A percentile compares a stretch with the other conserved stretches of the same genome.
Evolutionary conservation across 1,284 basidiomycete species (phyloP).

Genomic region (Lentinula novae-zelandiae): DNA sequence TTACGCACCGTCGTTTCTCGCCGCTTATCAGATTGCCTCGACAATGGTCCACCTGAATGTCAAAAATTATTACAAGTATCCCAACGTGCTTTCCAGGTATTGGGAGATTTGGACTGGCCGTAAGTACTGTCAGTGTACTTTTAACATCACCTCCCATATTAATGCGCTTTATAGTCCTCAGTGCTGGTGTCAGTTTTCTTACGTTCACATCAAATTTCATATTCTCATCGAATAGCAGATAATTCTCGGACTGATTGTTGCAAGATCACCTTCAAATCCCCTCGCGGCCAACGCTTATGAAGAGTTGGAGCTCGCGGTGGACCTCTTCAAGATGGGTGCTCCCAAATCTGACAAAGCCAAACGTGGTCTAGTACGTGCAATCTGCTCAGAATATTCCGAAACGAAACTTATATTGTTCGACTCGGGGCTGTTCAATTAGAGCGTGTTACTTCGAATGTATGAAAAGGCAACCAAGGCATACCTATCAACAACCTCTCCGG

Average conservation of each 20-base stretch:
- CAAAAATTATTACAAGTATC: conserved; percentile 2
- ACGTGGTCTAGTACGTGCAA: conserved; percentile 3
- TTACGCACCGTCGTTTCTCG: conserved; percentile 42
- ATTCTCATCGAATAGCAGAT: neutral
- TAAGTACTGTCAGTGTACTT: neutral
- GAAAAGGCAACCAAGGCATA: conserved; percentile 1
- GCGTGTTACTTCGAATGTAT: neutral
- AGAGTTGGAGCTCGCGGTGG: conserved; percentile 3
- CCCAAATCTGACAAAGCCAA: conserved; percentile 2
- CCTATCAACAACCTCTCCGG: neutral
- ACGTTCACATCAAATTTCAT: neutral
- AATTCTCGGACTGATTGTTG: conserved; percentile 9
- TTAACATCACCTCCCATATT: neutral
- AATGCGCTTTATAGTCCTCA: neutral
- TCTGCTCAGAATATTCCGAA: neutral
- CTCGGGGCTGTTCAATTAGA: neutral
- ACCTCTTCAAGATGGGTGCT: conserved; percentile 4
- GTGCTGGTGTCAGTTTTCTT: neutral
- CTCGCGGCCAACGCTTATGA: conserved; percentile 5
- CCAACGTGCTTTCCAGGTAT: conserved; percentile 4
- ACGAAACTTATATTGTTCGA: neutral
- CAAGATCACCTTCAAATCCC: neutral
- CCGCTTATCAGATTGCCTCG: conserved; percentile 37
- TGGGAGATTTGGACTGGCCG: conserved; percentile 6
- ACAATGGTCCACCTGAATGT: conserved; percentile 30